Evolutionary conservation across 768 basidiomycete genomes (phyloP), one percentile per base, ranked within the genome.

Genomic region (Leccinum aurantiacum): DNA sequence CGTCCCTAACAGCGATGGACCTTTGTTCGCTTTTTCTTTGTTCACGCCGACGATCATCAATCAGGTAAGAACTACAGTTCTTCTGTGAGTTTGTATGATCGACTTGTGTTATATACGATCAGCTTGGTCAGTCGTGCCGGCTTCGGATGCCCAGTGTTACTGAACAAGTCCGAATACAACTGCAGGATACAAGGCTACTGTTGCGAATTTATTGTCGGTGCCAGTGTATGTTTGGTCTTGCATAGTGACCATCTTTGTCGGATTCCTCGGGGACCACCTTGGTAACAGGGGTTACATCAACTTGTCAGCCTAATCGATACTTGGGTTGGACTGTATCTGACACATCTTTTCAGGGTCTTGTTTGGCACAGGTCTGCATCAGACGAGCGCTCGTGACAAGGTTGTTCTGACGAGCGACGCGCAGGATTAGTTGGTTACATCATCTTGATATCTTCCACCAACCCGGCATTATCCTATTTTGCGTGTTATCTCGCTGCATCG

Each of bases 201-300:
- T 77, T 25, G 88, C 90, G 2, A 91, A 92, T 67, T 70, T 92
- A 11, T 77, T 93, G 15, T 88, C 88, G 0, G 89, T 91, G 4
- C 90, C 90, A 2, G 87, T 91, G 29, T 91, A 91, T 67, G 82
- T 80, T 6, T 89, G 87, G 82, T 84, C 86, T 19, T 88, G 88
- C 64, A 70, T 89, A 38, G 75, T 89, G 66, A 91, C 90, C 5
- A 79, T 82, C 61, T 59, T 76, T 33, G 75, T 89, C 50, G 89
- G 89, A 17, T 78, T 86, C 59, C 64, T 84, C 24, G 87, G 87
- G 24, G 89, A 90, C 66, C 79, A 81, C 7, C 72, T 80, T 25
- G 83, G 82, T n/a, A 77, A 75, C 48, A 78, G 87, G 22, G 84
- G 77, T 46, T 75, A 81, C 61, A 82, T 88, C 56, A 89, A 88